Evolutionary conservation across 192 early-diverging fungal species (phyloP).

Genomic region (Coemansia sp.): DNA sequence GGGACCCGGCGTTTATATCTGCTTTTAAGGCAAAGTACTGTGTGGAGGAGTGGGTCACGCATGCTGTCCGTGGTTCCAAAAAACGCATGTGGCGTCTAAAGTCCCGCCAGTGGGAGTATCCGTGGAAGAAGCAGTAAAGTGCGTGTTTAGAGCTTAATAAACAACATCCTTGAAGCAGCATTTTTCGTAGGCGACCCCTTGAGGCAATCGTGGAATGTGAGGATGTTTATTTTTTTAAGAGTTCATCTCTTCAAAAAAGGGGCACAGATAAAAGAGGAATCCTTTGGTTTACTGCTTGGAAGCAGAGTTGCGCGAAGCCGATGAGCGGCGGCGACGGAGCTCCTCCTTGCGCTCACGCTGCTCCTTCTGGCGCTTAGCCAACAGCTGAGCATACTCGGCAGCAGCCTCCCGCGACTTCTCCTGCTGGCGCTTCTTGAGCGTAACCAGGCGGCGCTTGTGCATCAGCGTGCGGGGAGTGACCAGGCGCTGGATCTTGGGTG

Average conservation of each 20-base stretch:
- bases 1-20: constrained; percentile 88
- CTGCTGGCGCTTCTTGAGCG: constrained; percentile 83
- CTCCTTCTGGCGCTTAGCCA: constrained; percentile 94
- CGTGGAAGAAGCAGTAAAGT: constrained; percentile 49
- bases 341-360: constrained; percentile 85
- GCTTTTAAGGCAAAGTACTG: constrained; percentile 83
- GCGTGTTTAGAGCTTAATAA: no score
- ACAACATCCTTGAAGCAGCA: no score
- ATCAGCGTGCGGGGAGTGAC: constrained; percentile 96
- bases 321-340: constrained; percentile 55
- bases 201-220: constrained; percentile 5
- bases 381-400: constrained; percentile 77
- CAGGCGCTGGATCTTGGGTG: constrained; percentile 92
- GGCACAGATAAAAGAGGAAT: not conserved
- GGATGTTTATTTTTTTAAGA: constrained; percentile 12
- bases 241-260: constrained; percentile 23
- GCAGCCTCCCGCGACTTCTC: constrained; percentile 70
- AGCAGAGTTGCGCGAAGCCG: constrained; percentile 54
- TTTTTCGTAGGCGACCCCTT: no score
- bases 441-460: constrained; percentile 85
- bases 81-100: constrained; percentile 87
- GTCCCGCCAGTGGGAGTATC: constrained; percentile 64
- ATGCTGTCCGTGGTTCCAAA: constrained; percentile 69
- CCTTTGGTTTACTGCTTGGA: constrained; percentile 49
- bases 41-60: constrained; percentile 71